Evolutionary conservation across 2,329 filamentous ascomycete species (phyloP).

Genomic region (Xylariaceae sp.): DNA sequence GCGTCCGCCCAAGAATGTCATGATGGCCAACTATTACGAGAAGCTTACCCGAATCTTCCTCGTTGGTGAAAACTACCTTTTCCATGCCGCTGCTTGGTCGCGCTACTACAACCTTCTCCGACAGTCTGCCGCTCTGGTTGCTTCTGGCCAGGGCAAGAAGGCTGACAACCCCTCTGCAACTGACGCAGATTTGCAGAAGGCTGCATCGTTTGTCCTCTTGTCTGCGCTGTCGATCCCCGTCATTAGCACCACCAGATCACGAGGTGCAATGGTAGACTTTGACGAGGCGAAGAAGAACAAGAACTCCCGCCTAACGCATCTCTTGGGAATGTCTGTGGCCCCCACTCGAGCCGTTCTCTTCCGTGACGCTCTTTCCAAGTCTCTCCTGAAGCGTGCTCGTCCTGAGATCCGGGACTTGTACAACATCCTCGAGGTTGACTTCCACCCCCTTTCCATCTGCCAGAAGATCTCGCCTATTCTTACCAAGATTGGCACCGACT

Average conservation of each 20-base stretch:
- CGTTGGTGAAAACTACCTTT: constrained; percentile 98
- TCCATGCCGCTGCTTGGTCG: constrained; percentile 97
- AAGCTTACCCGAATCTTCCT: constrained; percentile 98
- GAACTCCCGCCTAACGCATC: constrained; percentile 94
- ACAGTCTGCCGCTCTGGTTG: constrained; percentile 83
- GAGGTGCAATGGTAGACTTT: constrained; percentile 93
- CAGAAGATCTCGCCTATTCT: constrained; percentile 98
- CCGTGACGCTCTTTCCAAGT: constrained; percentile 95
- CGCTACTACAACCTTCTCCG: constrained; percentile 96
- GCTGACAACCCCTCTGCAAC: constrained; percentile 90
- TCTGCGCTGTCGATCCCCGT: constrained; percentile 97
- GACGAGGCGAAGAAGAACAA: constrained; percentile 98
- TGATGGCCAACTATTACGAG: constrained; percentile 99
- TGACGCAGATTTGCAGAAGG: constrained; percentile 90
- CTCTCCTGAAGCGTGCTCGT: constrained; percentile 87
- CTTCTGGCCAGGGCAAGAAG: constrained; percentile 87
- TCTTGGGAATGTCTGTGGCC: constrained; percentile 89
- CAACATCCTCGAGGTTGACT: constrained; percentile 98
- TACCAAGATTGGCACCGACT: constrained; percentile 87
- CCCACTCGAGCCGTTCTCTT: constrained; percentile 91
- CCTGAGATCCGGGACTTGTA: constrained; percentile 97
- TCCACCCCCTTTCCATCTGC: constrained; percentile 98
- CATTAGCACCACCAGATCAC: constrained; percentile 96
- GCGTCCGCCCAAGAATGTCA: constrained; percentile 95
- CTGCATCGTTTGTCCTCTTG: constrained; percentile 92